Percentiles rank a stretch among this genome's conserved stretches.
Evolutionary conservation across 495 filamentous ascomycete species (phyloP).

Genomic region (Chaetomium tenue): DNA sequence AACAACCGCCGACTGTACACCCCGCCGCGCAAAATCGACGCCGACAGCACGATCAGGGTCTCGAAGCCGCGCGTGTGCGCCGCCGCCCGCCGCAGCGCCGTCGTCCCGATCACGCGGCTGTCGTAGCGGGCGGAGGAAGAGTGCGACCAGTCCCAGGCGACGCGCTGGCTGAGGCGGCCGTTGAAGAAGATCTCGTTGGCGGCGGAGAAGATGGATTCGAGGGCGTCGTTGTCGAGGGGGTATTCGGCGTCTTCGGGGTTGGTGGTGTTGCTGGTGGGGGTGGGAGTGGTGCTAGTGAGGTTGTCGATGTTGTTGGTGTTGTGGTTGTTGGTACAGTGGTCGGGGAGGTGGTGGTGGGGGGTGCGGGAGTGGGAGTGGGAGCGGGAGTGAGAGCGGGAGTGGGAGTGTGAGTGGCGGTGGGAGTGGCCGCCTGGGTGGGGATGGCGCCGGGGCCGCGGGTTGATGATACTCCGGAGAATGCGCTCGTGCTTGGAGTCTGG

Average conservation of each 20-base stretch:
- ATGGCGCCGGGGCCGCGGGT: constrained; percentile 36
- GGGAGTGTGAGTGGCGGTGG: neutral
- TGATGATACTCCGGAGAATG: constrained; percentile 50
- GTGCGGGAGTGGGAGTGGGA: neutral
- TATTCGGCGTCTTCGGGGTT: constrained; percentile 23
- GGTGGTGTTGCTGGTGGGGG: neutral
- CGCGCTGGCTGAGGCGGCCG: constrained; percentile 48
- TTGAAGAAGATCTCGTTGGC: constrained; percentile 56
- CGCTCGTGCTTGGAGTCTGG: constrained; percentile 50
- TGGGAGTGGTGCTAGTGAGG: neutral
- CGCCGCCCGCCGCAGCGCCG: constrained; percentile 46
- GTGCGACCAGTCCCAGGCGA: constrained; percentile 54
- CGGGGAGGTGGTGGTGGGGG: neutral
- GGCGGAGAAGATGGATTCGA: constrained; percentile 51
- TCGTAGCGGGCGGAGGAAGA: constrained; percentile 36
- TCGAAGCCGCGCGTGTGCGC: constrained; percentile 47
- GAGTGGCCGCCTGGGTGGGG: neutral
- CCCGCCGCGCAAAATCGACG: constrained; percentile 46
- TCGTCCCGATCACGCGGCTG: constrained; percentile 53
- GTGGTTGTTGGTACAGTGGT: neutral
- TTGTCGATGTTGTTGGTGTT: neutral
- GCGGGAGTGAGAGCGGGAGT: neutral
- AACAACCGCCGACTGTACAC: constrained; percentile 52
- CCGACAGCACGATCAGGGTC: constrained; percentile 55
- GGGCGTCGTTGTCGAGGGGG: constrained; percentile 50